These are phyloP conservation scores for Ascochyta lentis DNA, from an alignment of 2,329 filamentous ascomycete genomes.

Conservation along the genomic window DNA sequence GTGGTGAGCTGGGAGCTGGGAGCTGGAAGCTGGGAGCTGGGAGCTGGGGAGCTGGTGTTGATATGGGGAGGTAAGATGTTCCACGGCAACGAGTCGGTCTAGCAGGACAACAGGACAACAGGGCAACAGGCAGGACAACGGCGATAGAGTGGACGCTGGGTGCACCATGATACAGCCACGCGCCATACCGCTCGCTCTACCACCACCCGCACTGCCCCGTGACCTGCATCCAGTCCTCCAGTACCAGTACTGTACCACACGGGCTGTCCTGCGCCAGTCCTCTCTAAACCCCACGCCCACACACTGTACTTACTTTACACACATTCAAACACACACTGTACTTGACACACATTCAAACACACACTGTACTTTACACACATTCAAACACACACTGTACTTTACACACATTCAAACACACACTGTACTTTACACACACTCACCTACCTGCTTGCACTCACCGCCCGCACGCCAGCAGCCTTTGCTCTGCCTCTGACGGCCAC, in stretches of 20 bases:
- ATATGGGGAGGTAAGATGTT: conserved; percentile 13
- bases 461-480: neutral
- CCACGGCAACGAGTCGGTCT: conserved; percentile 19
- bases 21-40: too few relatives aligned
- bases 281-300: neutral
- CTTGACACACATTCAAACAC: neutral
- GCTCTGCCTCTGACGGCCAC: neutral
- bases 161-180: conserved; percentile 15
- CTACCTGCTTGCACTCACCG: neutral
- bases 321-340: neutral
- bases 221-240: conserved; percentile 7
- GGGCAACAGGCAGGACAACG: neutral
- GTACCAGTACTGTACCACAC: neutral
- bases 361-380: too few relatives aligned
- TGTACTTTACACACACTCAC: neutral
- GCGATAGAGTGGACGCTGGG: conserved; percentile 4
- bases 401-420: neutral
- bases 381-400: neutral
- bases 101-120: conserved; percentile 2
- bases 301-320: too few relatives aligned
- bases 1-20: neutral
- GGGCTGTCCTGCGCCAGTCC: neutral
- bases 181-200: neutral
- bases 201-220: neutral
- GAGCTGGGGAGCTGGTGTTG: conserved; percentile 5